Evolutionary conservation across 257 asterid genomes (phyloP), one percentile per base, ranked within the genome.

Genomic region (Ilex aquifolium): DNA sequence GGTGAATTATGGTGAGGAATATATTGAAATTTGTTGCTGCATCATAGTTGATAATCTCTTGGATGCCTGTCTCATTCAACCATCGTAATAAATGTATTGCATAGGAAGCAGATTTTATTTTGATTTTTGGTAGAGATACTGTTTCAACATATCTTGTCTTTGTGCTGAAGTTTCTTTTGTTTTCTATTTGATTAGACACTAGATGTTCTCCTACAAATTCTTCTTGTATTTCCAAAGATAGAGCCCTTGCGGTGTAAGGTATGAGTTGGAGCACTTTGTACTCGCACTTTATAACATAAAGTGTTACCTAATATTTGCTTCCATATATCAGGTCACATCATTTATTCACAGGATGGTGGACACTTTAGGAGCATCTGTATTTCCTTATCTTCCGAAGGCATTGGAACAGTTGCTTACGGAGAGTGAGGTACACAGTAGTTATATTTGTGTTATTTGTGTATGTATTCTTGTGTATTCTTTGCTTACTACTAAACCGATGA

Each of bases 261-360:
- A 80, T 71, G 82, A 55, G 60, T 59, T 30, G 13, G 12, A 36
- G 60, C 59, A 50, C 65, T 69, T 68, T 66, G 42, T 7, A 32
- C 54, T 49, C 52, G 40, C 63, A 53, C 31, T 51, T 15, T 14
- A 3, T 15, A 51, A 39, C 40, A 32, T 51, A 42, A 42, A 61
- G 5, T 53, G 64, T 52, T 60, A 32, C 61, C 78, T 63, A 58
- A 71, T 66, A 49, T 52, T 53, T 14, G 63, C 58, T 73, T 53
- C 48, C 70, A 73, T 74, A 73, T 61, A 48, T 51, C 63, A 93
- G 99, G 87, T 93, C 72, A 81, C 88, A 52, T 87, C 99, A 62
- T 93, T 87, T 72, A 79, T 93, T 77, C 97, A 93, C 72, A 96
- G 99, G 57, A 93, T 93, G 97, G 96, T 90, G 77, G 95, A 93